phyloP scores from a whole-genome alignment of 345 rosid genomes.

The Geranium brycei region DNA sequence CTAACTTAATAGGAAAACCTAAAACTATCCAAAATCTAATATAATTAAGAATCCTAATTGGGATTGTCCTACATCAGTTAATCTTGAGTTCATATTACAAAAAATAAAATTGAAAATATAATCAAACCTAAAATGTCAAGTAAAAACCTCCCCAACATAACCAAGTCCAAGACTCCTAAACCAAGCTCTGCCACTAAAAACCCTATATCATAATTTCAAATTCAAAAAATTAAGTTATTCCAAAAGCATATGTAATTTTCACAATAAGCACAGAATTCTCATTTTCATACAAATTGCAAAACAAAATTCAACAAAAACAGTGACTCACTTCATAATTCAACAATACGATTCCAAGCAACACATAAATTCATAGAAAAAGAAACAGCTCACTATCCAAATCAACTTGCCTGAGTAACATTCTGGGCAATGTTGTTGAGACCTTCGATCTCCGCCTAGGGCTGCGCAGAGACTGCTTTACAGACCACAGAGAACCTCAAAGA shows the following conservation, averaged over 20 bases:
- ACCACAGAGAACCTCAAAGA: slow-evolving; percentile 29
- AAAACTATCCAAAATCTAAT: too few relatives aligned
- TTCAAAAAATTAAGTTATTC: neutral
- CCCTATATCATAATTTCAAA: too few relatives aligned
- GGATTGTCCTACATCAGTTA: too few relatives aligned
- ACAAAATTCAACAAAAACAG: neutral
- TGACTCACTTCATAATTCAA: neutral
- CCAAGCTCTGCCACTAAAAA: too few relatives aligned
- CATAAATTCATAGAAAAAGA: neutral
- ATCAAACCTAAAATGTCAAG: too few relatives aligned
- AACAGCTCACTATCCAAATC: neutral
- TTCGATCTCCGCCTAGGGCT: slow-evolving; percentile 41
- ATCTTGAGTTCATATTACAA: too few relatives aligned
- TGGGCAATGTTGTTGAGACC: slow-evolving; percentile 84
- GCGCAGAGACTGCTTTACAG: slow-evolving; percentile 53
- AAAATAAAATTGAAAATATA: too few relatives aligned
- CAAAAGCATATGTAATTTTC: neutral
- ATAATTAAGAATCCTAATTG: too few relatives aligned
- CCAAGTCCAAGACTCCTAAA: too few relatives aligned
- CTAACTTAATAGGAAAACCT: too few relatives aligned
- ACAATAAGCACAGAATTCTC: neutral
- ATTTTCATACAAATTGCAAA: neutral
- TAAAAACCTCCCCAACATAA: too few relatives aligned
- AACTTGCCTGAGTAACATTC: slow-evolving; percentile 48
- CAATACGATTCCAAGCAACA: neutral